phyloP scores from a whole-genome alignment of 2,329 filamentous ascomycete genomes.

The Tolypocladium endophyticum region DNA sequence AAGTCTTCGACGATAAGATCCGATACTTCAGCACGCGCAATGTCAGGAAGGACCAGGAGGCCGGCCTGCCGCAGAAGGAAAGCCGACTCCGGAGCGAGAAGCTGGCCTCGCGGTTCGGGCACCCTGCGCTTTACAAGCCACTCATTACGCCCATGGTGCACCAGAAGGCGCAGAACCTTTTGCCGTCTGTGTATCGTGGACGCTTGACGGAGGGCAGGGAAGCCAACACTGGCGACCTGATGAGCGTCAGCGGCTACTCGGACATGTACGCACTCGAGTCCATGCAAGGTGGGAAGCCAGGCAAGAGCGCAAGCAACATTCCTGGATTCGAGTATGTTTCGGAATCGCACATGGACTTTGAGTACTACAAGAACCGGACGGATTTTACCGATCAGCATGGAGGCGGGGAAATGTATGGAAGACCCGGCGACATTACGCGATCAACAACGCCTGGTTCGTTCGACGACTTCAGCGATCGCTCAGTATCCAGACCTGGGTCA shows the following conservation, averaged over 20 bases:
- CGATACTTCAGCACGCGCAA: slow-evolving; percentile 68
- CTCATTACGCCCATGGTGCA: slow-evolving; percentile 94
- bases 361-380: slow-evolving; percentile 80
- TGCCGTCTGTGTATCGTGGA: slow-evolving; percentile 79
- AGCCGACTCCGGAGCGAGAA: slow-evolving; percentile 51
- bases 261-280: slow-evolving; percentile 70
- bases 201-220: slow-evolving; percentile 60
- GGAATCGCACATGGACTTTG: slow-evolving; percentile 78
- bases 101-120: slow-evolving; percentile 70
- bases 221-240: slow-evolving; percentile 42
- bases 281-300: slow-evolving; percentile 52
- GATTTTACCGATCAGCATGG: slow-evolving; percentile 84
- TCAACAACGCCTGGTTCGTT: slow-evolving; percentile 51
- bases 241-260: slow-evolving; percentile 62
- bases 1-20: slow-evolving; percentile 66
- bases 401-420: slow-evolving; percentile 60
- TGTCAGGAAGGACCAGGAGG: slow-evolving; percentile 34
- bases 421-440: slow-evolving; percentile 45
- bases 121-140: slow-evolving; percentile 81
- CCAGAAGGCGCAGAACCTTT: slow-evolving; percentile 74
- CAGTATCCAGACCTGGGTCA: slow-evolving; percentile 39
- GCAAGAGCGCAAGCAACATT: slow-evolving; percentile 32
- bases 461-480: slow-evolving; percentile 29
- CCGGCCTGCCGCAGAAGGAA: slow-evolving; percentile 35
- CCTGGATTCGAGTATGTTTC: slow-evolving; percentile 85